Conservation (phyloP, 2,329 filamentous ascomycete species). For the Trichoderma sp. region DNA sequence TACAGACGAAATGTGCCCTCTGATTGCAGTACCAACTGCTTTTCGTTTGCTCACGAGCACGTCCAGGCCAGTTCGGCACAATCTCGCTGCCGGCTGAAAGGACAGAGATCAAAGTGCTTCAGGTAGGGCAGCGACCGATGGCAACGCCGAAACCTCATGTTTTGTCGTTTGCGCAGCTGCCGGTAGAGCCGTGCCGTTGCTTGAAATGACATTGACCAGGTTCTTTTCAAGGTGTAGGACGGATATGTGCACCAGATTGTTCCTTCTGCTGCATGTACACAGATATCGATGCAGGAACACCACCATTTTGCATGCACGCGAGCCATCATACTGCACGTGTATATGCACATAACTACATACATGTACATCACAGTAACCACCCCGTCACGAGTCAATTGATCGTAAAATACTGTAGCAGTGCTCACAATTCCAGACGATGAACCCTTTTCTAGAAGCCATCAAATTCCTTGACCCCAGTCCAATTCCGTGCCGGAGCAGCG, state of each 20-base stretch:
- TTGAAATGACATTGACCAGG: no score
- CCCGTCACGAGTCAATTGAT: constrained; percentile 16
- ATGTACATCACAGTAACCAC: background rate
- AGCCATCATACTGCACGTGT: background rate
- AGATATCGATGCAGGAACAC: background rate
- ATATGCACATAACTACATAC: background rate
- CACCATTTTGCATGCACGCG: background rate
- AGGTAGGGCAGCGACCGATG: constrained; percentile 3
- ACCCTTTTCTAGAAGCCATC: background rate
- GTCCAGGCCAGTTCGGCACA: background rate
- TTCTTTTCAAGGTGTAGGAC: no score
- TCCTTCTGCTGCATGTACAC: background rate
- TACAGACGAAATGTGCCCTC: background rate
- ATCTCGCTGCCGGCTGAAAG: constrained; percentile 15
- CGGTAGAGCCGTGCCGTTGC: constrained; percentile 8
- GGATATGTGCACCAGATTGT: background rate
- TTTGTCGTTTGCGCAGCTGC: background rate
- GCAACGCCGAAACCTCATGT: background rate
- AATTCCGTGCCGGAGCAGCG: background rate
- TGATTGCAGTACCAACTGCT: background rate
- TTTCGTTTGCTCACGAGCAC: background rate
- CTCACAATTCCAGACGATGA: background rate
- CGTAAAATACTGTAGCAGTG: background rate
- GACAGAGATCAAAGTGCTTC: constrained; percentile 9
- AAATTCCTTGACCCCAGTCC: no score